Conservation (phyloP, 2,329 filamentous ascomycete genomes). For the Zymoseptoria passerinii region DNA sequence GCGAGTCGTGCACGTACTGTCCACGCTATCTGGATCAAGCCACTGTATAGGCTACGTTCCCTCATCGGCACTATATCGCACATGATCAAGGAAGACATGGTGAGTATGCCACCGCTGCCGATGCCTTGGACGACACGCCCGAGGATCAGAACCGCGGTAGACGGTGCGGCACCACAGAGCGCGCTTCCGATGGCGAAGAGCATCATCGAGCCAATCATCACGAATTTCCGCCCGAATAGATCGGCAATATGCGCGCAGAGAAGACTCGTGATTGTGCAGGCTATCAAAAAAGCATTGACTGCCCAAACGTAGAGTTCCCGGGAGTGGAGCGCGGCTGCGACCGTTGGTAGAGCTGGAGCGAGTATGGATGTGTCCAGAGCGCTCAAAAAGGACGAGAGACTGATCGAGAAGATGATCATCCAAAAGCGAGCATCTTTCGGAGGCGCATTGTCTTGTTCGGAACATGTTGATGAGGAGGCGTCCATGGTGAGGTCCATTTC, state of each 20-base stretch:
- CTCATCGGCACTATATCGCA: slow-evolving; percentile 6
- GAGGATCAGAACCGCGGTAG: slow-evolving; percentile 50
- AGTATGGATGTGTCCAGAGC: slow-evolving; percentile 46
- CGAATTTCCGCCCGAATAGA: slow-evolving; percentile 34
- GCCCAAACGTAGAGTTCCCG: slow-evolving; percentile 34
- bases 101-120: slow-evolving; percentile 52
- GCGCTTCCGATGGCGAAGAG: slow-evolving; percentile 39
- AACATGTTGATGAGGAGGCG: background rate
- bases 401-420: slow-evolving; percentile 40
- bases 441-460: slow-evolving; percentile 4
- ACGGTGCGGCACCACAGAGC: slow-evolving; percentile 46
- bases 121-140: slow-evolving; percentile 53
- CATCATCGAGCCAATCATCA: slow-evolving; percentile 29
- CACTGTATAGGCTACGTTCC: slow-evolving; percentile 33
- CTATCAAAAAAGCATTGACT: slow-evolving; percentile 34
- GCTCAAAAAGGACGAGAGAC: slow-evolving; percentile 48
- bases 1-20: slow-evolving; percentile 44
- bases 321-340: slow-evolving; percentile 5
- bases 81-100: slow-evolving; percentile 39
- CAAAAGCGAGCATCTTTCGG: slow-evolving; percentile 5
- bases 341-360: slow-evolving; percentile 3
- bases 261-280: slow-evolving; percentile 35
- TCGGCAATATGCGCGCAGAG: slow-evolving; percentile 33
- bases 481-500: background rate
- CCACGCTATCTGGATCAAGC: slow-evolving; percentile 57